Evolutionary conservation across 345 rosid genomes (phyloP), one percentile per base, ranked within the genome.

Genomic region (Acer saccharum): DNA sequence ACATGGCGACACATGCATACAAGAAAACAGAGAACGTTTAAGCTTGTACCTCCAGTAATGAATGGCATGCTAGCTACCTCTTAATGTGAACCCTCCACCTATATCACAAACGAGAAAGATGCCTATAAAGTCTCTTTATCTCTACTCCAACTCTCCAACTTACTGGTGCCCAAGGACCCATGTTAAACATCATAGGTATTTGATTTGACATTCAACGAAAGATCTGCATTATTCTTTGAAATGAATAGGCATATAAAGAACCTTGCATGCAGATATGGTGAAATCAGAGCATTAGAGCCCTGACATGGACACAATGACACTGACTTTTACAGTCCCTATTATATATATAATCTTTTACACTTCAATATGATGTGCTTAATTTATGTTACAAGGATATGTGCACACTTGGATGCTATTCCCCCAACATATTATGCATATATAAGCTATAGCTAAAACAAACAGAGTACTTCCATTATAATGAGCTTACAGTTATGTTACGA

Each of bases 401-500:
- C 98, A 46, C 25, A 14, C 14, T 41, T 60, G 14, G 18, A 62
- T 44, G 65, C 3, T 35, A 25, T 23, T 43, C 23, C 58, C 1
- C 35, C 4, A 48, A 23, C 21, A 74, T 64, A 27, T 64, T 64
- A 23, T 16, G 68, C 57, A 29, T 14, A 74, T 20, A 61, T 35
- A 14, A 63, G 71, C 44, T 32, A 57, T 27, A 17, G n/a, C 44
- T 16, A 17, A 48, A 64, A 35, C 17, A 61, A 66, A 71, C 50
- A 70, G 77, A 60, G 64, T 39, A 50, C 27, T 65, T 71, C 21
- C 10, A 57, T 55, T 25, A 70, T 21, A 67, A 35, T 61, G 66
- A 67, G 79, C 92, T 89, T 89, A 95, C 99, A 72, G 99, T 93
- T 82, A 95, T 90, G 77, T 93, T 95, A 39, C 83, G 78, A 65